phyloP scores from a whole-genome alignment of 2,329 filamentous ascomycete species.

The Aspergillus texensis region DNA sequence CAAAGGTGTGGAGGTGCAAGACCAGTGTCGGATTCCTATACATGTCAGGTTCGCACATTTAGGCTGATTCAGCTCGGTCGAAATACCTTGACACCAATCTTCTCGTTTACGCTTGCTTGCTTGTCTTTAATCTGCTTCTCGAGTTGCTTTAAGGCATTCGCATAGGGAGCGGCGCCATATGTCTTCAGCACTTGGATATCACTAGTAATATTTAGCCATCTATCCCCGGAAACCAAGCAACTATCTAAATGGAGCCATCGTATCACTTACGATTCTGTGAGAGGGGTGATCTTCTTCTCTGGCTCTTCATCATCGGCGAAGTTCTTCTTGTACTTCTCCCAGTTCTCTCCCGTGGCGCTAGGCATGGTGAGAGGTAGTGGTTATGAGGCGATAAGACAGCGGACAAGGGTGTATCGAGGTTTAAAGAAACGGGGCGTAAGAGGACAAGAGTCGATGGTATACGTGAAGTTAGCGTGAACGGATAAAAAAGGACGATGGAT shows the following conservation, averaged over 20 bases:
- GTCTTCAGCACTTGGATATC: slow-evolving; percentile 99
- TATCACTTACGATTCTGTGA: slow-evolving; percentile 83
- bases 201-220: slow-evolving; percentile 56
- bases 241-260: background rate
- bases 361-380: slow-evolving; percentile 64
- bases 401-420: slow-evolving; percentile 6
- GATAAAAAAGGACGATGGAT: slow-evolving; percentile 8
- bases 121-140: slow-evolving; percentile 99
- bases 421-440: slow-evolving; percentile 8
- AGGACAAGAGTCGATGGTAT: background rate
- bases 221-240: background rate
- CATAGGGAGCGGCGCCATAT: slow-evolving; percentile 95
- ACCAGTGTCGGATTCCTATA: slow-evolving; percentile 93
- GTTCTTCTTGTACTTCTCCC: slow-evolving; percentile 99
- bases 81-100: slow-evolving; percentile 70
- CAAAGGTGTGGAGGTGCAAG: slow-evolving; percentile 97
- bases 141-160: slow-evolving; percentile 89
- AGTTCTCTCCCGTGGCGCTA: slow-evolving; percentile 88
- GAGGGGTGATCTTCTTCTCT: slow-evolving; percentile 98
- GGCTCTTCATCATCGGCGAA: slow-evolving; percentile 96
- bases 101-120: slow-evolving; percentile 96
- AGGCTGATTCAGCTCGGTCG: slow-evolving; percentile 1
- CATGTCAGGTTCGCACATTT: slow-evolving; percentile 29
- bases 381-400: slow-evolving; percentile 25
- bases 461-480: slow-evolving; percentile 2